Percentiles rank a stretch among this genome's conserved stretches.
phyloP scores from a whole-genome alignment of 192 early-diverging fungal genomes.

The Coemansia sp. region DNA sequence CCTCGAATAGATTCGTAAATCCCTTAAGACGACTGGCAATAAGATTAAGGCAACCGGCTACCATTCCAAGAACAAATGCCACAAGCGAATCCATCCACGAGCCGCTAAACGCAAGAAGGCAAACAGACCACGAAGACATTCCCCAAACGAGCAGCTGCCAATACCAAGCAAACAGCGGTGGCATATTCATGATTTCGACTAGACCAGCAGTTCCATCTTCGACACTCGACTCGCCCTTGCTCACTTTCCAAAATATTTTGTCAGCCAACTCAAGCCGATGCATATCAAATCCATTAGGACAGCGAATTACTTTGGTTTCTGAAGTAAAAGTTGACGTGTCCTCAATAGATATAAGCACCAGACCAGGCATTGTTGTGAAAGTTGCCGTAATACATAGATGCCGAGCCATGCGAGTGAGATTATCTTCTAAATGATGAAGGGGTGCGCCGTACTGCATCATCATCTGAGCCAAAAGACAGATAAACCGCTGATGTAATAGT shows the following conservation, averaged over 20 bases:
- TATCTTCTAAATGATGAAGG: slow-evolving; percentile 60
- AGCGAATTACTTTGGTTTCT: slow-evolving; percentile 66
- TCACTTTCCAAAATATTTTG: slow-evolving; percentile 56
- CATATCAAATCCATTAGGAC: slow-evolving; percentile 61
- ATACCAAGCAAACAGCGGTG: slow-evolving; percentile 55
- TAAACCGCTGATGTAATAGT: slow-evolving; percentile 59
- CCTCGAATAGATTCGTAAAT: slow-evolving; percentile 67
- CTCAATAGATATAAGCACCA: slow-evolving; percentile 63
- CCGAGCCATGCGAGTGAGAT: slow-evolving; percentile 55
- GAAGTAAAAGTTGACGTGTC: slow-evolving; percentile 64
- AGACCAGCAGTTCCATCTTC: slow-evolving; percentile 58
- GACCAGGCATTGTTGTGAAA: slow-evolving; percentile 62
- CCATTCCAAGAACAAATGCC: slow-evolving; percentile 42
- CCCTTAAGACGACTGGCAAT: slow-evolving; percentile 55
- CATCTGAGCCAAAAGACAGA: slow-evolving; percentile 57
- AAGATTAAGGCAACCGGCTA: slow-evolving; percentile 58
- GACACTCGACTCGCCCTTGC: slow-evolving; percentile 56
- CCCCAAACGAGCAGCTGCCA: slow-evolving; percentile 57
- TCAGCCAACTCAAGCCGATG: slow-evolving; percentile 60
- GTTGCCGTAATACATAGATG: slow-evolving; percentile 57
- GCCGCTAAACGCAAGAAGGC: slow-evolving; percentile 63
- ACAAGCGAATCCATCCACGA: slow-evolving; percentile 61
- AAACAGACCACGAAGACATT: slow-evolving; percentile 54
- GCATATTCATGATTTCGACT: slow-evolving; percentile 50
- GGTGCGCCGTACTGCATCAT: slow-evolving; percentile 68